These are phyloP conservation scores for Parastagonospora avenae DNA, from an alignment of 2,329 filamentous ascomycete species.

Conservation along the genomic window DNA sequence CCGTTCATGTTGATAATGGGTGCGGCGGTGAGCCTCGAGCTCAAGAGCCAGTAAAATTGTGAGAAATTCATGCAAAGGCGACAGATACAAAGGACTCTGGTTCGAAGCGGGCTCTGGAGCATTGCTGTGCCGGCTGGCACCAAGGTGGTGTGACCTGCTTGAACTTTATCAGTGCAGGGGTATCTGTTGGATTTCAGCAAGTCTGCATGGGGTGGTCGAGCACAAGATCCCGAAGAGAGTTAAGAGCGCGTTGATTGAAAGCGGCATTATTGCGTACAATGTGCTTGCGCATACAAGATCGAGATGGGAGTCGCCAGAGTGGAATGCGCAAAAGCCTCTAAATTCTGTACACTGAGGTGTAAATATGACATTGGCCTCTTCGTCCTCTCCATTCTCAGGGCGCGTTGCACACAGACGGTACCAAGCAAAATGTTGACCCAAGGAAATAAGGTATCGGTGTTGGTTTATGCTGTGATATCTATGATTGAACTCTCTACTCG, in stretches of 20 bases:
- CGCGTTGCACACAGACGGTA: conserved; percentile 44
- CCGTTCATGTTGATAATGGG: neutral
- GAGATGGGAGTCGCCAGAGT: conserved; percentile 18
- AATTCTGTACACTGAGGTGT: conserved; percentile 47
- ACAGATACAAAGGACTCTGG: neutral
- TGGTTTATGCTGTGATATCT: conserved; percentile 34
- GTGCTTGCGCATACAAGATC: conserved; percentile 20
- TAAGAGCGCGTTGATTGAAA: conserved; percentile 27
- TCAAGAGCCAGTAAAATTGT: neutral
- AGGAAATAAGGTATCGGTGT: conserved; percentile 41
- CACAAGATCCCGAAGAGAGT: neutral
- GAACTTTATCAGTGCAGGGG: no score
- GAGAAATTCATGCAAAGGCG: neutral
- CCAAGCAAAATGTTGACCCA: conserved; percentile 44
- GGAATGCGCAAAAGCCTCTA: conserved; percentile 40
- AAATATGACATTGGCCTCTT: conserved; percentile 41
- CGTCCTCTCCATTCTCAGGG: conserved; percentile 30
- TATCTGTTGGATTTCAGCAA: neutral
- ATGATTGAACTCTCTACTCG: conserved; percentile 34
- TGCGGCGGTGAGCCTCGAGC: neutral
- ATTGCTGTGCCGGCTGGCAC: no score
- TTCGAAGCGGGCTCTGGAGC: neutral
- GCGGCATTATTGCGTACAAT: conserved; percentile 24
- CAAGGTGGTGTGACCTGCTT: no score
- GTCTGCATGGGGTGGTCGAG: neutral